These are phyloP conservation scores for Pichia eremophila DNA, from an alignment of 805 yeast genomes.

Conservation along the genomic window DNA sequence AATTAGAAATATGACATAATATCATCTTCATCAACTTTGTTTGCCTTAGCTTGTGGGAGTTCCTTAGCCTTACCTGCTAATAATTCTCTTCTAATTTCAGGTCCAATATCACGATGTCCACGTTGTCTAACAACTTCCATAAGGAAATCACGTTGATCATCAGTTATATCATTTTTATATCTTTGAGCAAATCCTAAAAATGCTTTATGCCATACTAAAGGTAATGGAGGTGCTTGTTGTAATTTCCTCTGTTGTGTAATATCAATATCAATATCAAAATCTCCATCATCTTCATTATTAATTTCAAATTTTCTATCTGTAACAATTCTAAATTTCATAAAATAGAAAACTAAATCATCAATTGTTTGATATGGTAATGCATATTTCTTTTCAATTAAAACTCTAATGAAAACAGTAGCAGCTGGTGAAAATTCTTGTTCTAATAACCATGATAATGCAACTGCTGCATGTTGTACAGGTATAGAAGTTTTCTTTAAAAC, in stretches of 20 bases:
- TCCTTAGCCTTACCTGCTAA: constrained; percentile 71
- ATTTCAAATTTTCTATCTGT: constrained; percentile 25
- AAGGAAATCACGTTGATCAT: constrained; percentile 91
- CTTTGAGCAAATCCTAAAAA: constrained; percentile 90
- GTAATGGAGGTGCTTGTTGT: constrained; percentile 49
- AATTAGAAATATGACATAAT: constrained; percentile 25
- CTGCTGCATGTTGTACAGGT: constrained; percentile 93
- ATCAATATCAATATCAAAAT: constrained; percentile 25
- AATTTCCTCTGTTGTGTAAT: constrained; percentile 25
- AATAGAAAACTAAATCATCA: constrained; percentile 88
- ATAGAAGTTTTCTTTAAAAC: constrained; percentile 81
- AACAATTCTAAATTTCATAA: constrained; percentile 76
- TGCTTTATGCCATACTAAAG: constrained; percentile 97
- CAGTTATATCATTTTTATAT: constrained; percentile 96
- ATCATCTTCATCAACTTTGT: constrained; percentile 21
- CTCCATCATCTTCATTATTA: constrained; percentile 21
- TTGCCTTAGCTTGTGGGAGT: constrained; percentile 4
- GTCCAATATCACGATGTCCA: constrained; percentile 80
- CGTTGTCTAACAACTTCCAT: constrained; percentile 86
- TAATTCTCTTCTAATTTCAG: constrained; percentile 89
- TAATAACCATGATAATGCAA: constrained; percentile 78
- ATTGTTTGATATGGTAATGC: constrained; percentile 95
- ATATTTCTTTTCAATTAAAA: constrained; percentile 85
- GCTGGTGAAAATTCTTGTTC: constrained; percentile 83
- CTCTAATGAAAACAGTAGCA: constrained; percentile 80